Evolutionary conservation across 371 early-diverging fungal genomes (phyloP).

Genomic region (Smittium mucronatum): DNA sequence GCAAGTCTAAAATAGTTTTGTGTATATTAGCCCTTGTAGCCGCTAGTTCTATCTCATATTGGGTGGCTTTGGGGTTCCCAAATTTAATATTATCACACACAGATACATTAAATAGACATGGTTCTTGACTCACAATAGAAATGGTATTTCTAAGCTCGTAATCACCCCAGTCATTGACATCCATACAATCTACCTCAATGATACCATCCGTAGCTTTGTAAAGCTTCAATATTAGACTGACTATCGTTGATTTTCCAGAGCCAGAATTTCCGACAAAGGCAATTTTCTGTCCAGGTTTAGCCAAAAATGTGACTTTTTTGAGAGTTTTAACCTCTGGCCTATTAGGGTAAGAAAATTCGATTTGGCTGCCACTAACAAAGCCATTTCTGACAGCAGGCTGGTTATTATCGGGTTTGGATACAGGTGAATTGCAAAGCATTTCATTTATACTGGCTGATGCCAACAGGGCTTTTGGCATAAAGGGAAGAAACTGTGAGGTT

Average conservation of each 20-base stretch:
- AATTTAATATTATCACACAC: conserved; percentile 34
- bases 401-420: background rate
- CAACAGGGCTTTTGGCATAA: conserved; percentile 18
- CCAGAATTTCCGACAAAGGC: conserved; percentile 80
- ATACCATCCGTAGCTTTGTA: conserved; percentile 59
- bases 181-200: conserved; percentile 48
- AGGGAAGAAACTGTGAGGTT: conserved; percentile 17
- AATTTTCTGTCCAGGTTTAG: conserved; percentile 61
- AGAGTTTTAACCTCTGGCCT: conserved; percentile 65
- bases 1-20: conserved; percentile 55
- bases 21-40: conserved; percentile 43
- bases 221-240: conserved; percentile 74
- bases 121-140: conserved; percentile 70
- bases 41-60: conserved; percentile 33
- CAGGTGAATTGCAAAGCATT: background rate
- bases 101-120: conserved; percentile 44
- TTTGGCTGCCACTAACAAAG: conserved; percentile 16
- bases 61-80: conserved; percentile 25
- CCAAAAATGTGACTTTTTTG: conserved; percentile 55
- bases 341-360: conserved; percentile 71
- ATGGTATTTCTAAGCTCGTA: conserved; percentile 54
- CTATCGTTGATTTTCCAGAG: conserved; percentile 75
- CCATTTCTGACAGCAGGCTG: conserved; percentile 15
- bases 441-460: conserved; percentile 11
- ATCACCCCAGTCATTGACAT: conserved; percentile 53